phyloP scores from a whole-genome alignment of 179 eudicot species.

The Beta lomatogona region DNA sequence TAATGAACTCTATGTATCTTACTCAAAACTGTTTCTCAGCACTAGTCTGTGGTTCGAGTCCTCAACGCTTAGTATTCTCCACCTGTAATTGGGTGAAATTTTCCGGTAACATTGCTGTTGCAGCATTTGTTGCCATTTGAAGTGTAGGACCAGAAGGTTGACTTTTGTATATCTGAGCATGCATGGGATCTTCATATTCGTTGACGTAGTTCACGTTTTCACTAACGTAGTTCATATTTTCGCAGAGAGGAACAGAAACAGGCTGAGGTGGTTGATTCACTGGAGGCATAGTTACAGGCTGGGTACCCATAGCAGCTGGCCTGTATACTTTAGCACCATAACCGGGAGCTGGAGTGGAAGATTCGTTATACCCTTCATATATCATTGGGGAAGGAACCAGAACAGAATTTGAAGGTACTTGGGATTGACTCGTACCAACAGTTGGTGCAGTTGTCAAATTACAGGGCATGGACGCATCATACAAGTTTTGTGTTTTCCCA shows the following conservation, averaged over 20 bases:
- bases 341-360: constrained; percentile 38
- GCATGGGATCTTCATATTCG: constrained; percentile 69
- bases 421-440: constrained; percentile 14
- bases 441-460: background rate
- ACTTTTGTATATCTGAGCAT: constrained; percentile 77
- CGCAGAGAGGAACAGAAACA: constrained; percentile 35
- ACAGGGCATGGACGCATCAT: constrained; percentile 3
- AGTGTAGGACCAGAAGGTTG: constrained; percentile 69
- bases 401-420: constrained; percentile 35
- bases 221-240: constrained; percentile 25
- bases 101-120: constrained; percentile 46
- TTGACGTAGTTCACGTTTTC: constrained; percentile 20
- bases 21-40: constrained; percentile 25
- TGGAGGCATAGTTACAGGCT: constrained; percentile 36
- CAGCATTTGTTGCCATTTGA: constrained; percentile 43
- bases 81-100: constrained; percentile 45
- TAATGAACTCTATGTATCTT: constrained; percentile 16
- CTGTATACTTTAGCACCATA: constrained; percentile 36
- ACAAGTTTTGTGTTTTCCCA: constrained; percentile 10
- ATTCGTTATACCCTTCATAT: constrained; percentile 40
- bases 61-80: constrained; percentile 37
- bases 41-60: background rate
- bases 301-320: constrained; percentile 27
- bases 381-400: constrained; percentile 37
- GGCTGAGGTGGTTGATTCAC: constrained; percentile 41